Percentiles rank a stretch among this genome's conserved stretches.
Conservation (phyloP, 371 early-diverging fungal genomes). For the Cokeromyces recurvatus region DNA sequence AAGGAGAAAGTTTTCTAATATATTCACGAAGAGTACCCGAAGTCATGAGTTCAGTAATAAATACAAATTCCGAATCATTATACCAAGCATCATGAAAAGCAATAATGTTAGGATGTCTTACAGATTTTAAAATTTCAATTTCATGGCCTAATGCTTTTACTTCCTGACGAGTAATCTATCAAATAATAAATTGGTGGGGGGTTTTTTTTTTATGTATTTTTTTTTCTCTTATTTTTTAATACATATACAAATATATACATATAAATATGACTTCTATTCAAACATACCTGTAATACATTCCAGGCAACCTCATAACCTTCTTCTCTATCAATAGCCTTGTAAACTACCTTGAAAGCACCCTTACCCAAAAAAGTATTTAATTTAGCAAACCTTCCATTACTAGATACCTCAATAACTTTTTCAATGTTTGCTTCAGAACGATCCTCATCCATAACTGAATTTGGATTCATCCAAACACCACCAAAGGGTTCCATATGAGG, state of each 20-base stretch:
- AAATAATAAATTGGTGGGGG: too few species aligned
- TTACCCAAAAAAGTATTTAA: slow-evolving; percentile 67
- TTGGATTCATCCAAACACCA: slow-evolving; percentile 30
- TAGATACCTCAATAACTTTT: slow-evolving; percentile 57
- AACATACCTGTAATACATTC: slow-evolving; percentile 66
- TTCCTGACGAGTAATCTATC: slow-evolving; percentile 23
- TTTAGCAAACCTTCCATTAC: slow-evolving; percentile 68
- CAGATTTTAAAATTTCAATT: slow-evolving; percentile 67
- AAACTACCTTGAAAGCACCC: slow-evolving; percentile 87
- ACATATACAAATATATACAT: too few species aligned
- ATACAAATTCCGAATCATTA: slow-evolving; percentile 70
- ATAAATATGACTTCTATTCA: too few species aligned
- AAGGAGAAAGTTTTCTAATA: slow-evolving; percentile 64
- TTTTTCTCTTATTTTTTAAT: too few species aligned
- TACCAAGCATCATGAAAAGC: slow-evolving; percentile 71
- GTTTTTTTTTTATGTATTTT: too few species aligned
- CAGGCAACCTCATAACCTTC: slow-evolving; percentile 89
- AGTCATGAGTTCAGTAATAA: slow-evolving; percentile 94
- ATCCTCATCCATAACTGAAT: slow-evolving; percentile 31
- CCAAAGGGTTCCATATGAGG: slow-evolving; percentile 34
- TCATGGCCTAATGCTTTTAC: slow-evolving; percentile 48
- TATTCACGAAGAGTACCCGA: slow-evolving; percentile 83
- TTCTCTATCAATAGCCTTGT: slow-evolving; percentile 84
- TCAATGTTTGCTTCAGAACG: slow-evolving; percentile 31
- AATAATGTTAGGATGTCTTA: slow-evolving; percentile 88